These are phyloP conservation scores for Brettanomyces sp. DNA, from an alignment of 805 yeast genomes.

Conservation along the genomic window DNA sequence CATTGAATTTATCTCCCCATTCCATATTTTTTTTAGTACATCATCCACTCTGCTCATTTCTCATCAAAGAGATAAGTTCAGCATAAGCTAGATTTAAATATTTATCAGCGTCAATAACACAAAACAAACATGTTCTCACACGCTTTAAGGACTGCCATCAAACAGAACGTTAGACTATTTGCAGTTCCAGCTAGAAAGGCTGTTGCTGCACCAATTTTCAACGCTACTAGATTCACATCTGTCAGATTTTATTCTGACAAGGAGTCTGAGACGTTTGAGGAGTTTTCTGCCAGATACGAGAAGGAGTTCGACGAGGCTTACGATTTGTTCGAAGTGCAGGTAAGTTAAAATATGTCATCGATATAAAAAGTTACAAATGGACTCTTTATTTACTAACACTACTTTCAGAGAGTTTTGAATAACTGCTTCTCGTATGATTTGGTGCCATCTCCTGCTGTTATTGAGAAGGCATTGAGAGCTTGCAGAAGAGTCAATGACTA, in stretches of 20 bases:
- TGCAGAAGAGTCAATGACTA: constrained; percentile 98
- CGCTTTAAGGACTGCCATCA: constrained; percentile 26
- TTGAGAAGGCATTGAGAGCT: constrained; percentile 93
- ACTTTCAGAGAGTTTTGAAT: constrained; percentile 72
- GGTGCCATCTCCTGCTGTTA: constrained; percentile 95
- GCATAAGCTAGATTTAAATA: neutral
- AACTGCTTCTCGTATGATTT: constrained; percentile 97
- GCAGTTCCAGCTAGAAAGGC: constrained; percentile 13
- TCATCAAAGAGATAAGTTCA: too few species aligned
- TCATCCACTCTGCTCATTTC: too few species aligned
- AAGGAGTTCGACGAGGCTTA: constrained; percentile 93
- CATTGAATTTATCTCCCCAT: neutral
- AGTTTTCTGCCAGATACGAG: constrained; percentile 83
- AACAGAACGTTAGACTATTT: constrained; percentile 24
- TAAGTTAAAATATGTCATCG: constrained; percentile 11
- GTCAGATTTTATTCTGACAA: constrained; percentile 69
- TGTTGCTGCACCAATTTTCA: constrained; percentile 10
- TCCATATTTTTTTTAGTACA: neutral
- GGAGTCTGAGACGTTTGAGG: constrained; percentile 90
- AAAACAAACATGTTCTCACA: constrained; percentile 23
- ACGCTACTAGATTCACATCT: constrained; percentile 13
- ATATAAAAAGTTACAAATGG: neutral
- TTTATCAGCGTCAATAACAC: neutral
- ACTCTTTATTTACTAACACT: constrained; percentile 18
- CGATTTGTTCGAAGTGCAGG: constrained; percentile 76